These are phyloP conservation scores for Metarhizium robertsii DNA, from an alignment of 2,329 filamentous ascomycete species.

Conservation along the genomic window DNA sequence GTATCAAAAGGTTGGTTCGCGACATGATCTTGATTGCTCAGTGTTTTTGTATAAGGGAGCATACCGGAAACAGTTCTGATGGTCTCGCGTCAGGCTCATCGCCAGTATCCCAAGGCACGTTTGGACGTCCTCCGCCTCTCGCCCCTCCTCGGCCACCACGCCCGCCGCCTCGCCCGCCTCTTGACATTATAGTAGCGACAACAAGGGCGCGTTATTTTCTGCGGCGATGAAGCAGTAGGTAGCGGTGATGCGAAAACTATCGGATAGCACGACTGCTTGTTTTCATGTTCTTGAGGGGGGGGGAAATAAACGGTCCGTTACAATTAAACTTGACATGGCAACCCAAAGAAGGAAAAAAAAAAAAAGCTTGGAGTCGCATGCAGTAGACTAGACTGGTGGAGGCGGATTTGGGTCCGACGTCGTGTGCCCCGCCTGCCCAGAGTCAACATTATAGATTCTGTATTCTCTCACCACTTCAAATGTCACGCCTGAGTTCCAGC, in stretches of 20 bases:
- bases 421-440: neutral
- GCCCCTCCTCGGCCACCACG: slow-evolving; percentile 40
- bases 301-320: too few relatives aligned
- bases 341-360: neutral
- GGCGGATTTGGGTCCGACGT: slow-evolving; percentile 1
- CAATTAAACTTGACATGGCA: neutral
- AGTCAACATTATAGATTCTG: neutral
- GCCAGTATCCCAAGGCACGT: slow-evolving; percentile 41
- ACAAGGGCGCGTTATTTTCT: neutral
- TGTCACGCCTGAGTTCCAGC: too few relatives aligned
- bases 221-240: neutral
- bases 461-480: too few relatives aligned
- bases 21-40: neutral
- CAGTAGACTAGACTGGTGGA: slow-evolving; percentile 2
- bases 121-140: slow-evolving; percentile 34
- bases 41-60: slow-evolving; percentile 9
- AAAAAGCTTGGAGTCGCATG: neutral
- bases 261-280: neutral
- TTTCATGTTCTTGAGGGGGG: neutral
- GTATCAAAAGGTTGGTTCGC: neutral
- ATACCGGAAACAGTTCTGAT: slow-evolving; percentile 50
- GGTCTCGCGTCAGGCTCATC: slow-evolving; percentile 48
- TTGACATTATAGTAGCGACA: slow-evolving; percentile 31
- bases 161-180: slow-evolving; percentile 43
- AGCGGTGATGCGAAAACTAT: neutral